These are phyloP conservation scores for Saccharata proteae DNA, from an alignment of 2,329 filamentous ascomycete genomes.

Conservation along the genomic window DNA sequence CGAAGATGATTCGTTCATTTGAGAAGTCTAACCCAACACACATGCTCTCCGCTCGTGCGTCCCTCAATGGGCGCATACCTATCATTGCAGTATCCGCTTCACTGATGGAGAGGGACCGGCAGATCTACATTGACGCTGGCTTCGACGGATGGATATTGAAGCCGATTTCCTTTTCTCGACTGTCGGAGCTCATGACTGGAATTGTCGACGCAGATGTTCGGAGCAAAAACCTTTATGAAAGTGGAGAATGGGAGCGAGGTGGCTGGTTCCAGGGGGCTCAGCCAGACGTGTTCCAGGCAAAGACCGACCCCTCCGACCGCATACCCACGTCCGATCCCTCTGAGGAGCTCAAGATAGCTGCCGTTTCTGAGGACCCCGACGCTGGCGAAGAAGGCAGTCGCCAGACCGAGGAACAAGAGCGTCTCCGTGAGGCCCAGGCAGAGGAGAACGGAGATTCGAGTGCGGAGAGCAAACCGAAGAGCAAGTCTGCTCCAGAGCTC, in stretches of 20 bases:
- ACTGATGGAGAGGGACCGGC: conserved; percentile 55
- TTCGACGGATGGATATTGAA: conserved; percentile 91
- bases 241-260: conserved; percentile 70
- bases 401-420: conserved; percentile 15
- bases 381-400: conserved; percentile 11
- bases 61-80: conserved; percentile 54
- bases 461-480: too few species aligned
- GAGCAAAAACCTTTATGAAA: conserved; percentile 51
- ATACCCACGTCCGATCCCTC: conserved; percentile 12
- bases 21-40: conserved; percentile 44
- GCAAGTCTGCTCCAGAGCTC: conserved; percentile 2
- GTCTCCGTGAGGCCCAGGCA: conserved; percentile 13
- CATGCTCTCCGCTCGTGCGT: conserved; percentile 47
- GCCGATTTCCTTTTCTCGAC: conserved; percentile 67
- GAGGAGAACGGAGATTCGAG: conserved; percentile 3
- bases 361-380: conserved; percentile 13
- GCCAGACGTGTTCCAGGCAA: conserved; percentile 23
- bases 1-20: conserved; percentile 68
- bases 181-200: conserved; percentile 56
- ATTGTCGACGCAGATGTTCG: conserved; percentile 51
- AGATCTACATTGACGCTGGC: conserved; percentile 61
- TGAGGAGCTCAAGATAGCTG: conserved; percentile 12
- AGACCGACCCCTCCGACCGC: conserved; percentile 21
- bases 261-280: conserved; percentile 59
- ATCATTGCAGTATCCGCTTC: conserved; percentile 84